Evolutionary conservation across 352 stramenopile species (phyloP).

Genomic region (Globisporangium camurandrum): DNA sequence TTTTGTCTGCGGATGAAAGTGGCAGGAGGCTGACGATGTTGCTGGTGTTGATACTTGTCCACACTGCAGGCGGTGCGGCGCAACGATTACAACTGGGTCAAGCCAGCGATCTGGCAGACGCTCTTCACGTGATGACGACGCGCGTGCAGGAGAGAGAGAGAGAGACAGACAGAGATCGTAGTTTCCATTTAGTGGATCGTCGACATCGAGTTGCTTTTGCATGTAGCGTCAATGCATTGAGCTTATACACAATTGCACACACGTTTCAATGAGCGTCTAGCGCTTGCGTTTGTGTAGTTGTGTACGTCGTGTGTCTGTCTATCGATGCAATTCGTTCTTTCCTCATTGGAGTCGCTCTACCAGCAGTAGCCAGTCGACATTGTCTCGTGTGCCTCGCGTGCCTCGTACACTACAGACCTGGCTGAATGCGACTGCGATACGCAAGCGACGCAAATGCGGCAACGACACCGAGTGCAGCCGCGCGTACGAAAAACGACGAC

Average conservation of each 20-base stretch:
- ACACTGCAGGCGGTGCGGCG: constrained; percentile 54
- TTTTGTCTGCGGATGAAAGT: too few species aligned
- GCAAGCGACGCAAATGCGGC: constrained; percentile 5
- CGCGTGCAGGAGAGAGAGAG: background rate
- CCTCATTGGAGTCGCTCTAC: background rate
- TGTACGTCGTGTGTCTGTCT: background rate
- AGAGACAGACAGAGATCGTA: background rate
- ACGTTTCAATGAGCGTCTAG: background rate
- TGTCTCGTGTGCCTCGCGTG: background rate
- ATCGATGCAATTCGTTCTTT: background rate
- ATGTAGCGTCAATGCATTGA: too few species aligned
- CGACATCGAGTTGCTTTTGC: too few species aligned
- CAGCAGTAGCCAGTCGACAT: background rate
- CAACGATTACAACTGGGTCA: constrained; percentile 93
- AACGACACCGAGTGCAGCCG: constrained; percentile 10
- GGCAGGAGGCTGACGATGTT: constrained; percentile 7
- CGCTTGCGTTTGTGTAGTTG: too few species aligned
- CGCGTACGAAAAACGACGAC: constrained; percentile 10
- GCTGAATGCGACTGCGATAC: constrained; percentile 14
- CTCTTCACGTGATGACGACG: constrained; percentile 56
- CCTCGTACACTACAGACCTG: too few species aligned
- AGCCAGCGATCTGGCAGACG: constrained; percentile 86
- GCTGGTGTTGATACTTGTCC: constrained; percentile 3
- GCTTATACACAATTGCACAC: too few species aligned
- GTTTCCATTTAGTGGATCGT: too few species aligned